Evolutionary conservation across 768 basidiomycete species (phyloP).

Genomic region (Daedaleopsis nitida): DNA sequence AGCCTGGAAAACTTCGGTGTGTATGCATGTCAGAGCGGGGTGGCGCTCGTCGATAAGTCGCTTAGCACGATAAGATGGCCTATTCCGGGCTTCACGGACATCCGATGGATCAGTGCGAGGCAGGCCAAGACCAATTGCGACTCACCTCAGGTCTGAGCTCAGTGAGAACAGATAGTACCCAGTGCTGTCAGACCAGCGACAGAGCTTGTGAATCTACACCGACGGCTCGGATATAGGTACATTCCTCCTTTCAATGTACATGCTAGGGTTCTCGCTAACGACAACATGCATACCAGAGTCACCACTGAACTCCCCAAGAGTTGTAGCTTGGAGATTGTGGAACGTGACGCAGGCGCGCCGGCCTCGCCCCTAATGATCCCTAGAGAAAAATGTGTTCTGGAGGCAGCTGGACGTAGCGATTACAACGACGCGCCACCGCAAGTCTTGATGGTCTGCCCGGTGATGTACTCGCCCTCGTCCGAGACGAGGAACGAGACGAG

Average conservation of each 20-base stretch:
- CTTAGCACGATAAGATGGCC: not conserved
- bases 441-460: slow-evolving; percentile 36
- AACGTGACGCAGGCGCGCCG: slow-evolving; percentile 10
- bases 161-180: no score
- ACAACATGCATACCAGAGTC: no score
- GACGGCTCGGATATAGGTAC: no score
- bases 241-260: no score
- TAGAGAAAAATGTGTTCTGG: no score
- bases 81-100: not conserved
- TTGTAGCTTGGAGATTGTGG: no score
- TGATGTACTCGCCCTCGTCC: slow-evolving; percentile 35
- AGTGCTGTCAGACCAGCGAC: no score
- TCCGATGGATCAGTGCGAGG: not conserved
- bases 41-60: slow-evolving; percentile 16
- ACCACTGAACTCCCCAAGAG: no score
- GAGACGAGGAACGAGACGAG: slow-evolving; percentile 37
- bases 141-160: slow-evolving; percentile 5
- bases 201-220: no score
- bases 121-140: not conserved
- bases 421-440: slow-evolving; percentile 33
- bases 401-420: not conserved
- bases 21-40: not conserved
- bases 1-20: not conserved
- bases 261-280: no score
- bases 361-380: slow-evolving; percentile 13